Evolutionary conservation across 2,329 filamentous ascomycete species (phyloP).

Genomic region (Trichoderma citrinoviride): DNA sequence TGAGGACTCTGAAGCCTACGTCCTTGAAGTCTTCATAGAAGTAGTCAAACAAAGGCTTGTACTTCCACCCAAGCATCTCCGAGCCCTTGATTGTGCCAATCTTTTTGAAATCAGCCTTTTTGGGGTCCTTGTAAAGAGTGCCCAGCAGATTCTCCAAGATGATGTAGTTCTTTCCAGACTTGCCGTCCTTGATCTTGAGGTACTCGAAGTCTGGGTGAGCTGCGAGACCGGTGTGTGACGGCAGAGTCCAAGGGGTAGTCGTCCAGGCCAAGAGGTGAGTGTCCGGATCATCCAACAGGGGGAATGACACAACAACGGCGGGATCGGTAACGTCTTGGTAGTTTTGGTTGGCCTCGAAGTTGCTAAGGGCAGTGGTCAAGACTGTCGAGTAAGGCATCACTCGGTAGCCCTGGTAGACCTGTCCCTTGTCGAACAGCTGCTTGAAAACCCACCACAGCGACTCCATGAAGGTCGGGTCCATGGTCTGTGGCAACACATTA

Average conservation of each 20-base stretch:
- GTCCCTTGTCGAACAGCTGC: slow-evolving; percentile 82
- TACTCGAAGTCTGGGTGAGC: slow-evolving; percentile 83
- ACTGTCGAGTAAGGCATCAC: slow-evolving; percentile 96
- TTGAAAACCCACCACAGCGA: slow-evolving; percentile 97
- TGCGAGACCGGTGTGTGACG: slow-evolving; percentile 74
- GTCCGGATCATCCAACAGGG: slow-evolving; percentile 71
- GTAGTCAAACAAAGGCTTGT: slow-evolving; percentile 85
- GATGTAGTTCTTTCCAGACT: slow-evolving; percentile 78
- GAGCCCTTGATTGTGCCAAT: slow-evolving; percentile 76
- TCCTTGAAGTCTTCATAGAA: slow-evolving; percentile 89
- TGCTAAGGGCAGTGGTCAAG: slow-evolving; percentile 83
- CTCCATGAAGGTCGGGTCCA: slow-evolving; percentile 96
- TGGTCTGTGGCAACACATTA: slow-evolving; percentile 56
- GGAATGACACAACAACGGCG: slow-evolving; percentile 84
- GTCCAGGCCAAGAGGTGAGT: slow-evolving; percentile 83
- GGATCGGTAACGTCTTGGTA: slow-evolving; percentile 93
- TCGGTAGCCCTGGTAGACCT: slow-evolving; percentile 84
- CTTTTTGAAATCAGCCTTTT: slow-evolving; percentile 90
- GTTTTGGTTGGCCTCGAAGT: slow-evolving; percentile 92
- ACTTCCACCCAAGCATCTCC: slow-evolving; percentile 84
- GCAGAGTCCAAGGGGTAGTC: slow-evolving; percentile 82
- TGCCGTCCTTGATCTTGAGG: slow-evolving; percentile 79
- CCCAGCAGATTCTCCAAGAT: slow-evolving; percentile 76
- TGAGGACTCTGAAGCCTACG: slow-evolving; percentile 75
- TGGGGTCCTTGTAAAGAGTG: slow-evolving; percentile 89